Evolutionary conservation across 225 moss, liverwort and hornwort genomes (phyloP).

Genomic region (Ulota crispa): DNA sequence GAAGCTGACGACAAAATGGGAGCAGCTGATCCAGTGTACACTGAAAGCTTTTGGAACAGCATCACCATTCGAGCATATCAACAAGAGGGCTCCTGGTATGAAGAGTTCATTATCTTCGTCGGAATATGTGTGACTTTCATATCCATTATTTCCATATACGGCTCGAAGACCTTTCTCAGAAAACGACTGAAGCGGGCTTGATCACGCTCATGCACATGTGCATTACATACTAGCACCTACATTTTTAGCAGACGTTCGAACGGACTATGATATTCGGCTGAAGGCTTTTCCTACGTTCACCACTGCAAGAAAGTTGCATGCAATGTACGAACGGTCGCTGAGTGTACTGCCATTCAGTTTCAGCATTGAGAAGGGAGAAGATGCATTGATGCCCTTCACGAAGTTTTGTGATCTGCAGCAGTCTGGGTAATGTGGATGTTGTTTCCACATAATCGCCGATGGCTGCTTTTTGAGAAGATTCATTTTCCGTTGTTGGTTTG

Average conservation of each 20-base stretch:
- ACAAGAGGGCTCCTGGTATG: slow-evolving; percentile 68
- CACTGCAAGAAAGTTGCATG: slow-evolving; percentile 3
- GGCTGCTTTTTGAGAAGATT: slow-evolving; percentile 6
- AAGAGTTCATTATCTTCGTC: slow-evolving; percentile 56
- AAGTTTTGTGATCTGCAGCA: slow-evolving; percentile 14
- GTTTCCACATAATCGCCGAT: slow-evolving; percentile 1
- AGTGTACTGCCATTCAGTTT: background rate
- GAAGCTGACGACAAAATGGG: slow-evolving; percentile 75
- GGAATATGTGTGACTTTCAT: slow-evolving; percentile 63
- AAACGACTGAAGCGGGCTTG: slow-evolving; percentile 85
- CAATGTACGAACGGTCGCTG: background rate
- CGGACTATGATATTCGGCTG: slow-evolving; percentile 1
- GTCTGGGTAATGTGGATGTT: background rate
- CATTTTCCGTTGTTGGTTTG: slow-evolving; percentile 18
- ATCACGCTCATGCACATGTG: slow-evolving; percentile 19
- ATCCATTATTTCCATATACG: slow-evolving; percentile 51
- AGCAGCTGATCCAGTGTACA: slow-evolving; percentile 87
- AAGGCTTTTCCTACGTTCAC: slow-evolving; percentile 13
- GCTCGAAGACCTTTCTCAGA: slow-evolving; percentile 59
- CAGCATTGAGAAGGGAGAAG: slow-evolving; percentile 19
- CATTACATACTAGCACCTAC: background rate
- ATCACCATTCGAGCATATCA: slow-evolving; percentile 68
- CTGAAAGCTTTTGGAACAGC: slow-evolving; percentile 89
- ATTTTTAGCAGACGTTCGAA: slow-evolving; percentile 23
- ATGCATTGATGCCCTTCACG: slow-evolving; percentile 5